Evolutionary conservation across 352 stramenopile species (phyloP), one percentile per base, ranked within the genome.

Genomic region (Phytophthora citrophthora): DNA sequence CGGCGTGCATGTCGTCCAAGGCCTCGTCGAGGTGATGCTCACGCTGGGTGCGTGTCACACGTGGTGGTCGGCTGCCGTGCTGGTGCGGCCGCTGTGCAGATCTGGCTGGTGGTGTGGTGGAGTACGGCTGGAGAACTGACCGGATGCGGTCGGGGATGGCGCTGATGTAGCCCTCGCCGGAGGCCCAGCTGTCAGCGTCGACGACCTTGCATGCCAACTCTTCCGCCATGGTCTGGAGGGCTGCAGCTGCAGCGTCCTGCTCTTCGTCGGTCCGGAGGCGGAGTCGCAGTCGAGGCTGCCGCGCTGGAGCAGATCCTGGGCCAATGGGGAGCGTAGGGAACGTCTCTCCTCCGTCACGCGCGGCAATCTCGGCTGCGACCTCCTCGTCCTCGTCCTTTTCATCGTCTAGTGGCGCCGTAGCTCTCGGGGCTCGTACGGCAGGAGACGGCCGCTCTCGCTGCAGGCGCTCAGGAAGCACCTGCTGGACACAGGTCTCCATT

Each of bases 151-250:
- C 32, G 4, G 13, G 32, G 4, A 39, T 39, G 9, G 61, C 61
- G 8, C 18, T 47, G 52, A 69, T 62, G 39, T 69, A 69, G 23
- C 61, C 46, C 15, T 63, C 61, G 0, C 34, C 53, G 4, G 52
- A 39, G 10, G 31, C 16, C 54, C 62, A 71, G 62, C 47, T 40
- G 20, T 54, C 20, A 1, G 50, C 62, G 34, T 71, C 54, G 0
- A 43, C n/a, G 50, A 71, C 61, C 49, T 51, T 12, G 32, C 9
- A 13, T 2, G 20, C 20, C 20, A 20, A 20, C 1, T 20, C 20
- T 2, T 20, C 20, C 20, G 32, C 13, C 32, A 39, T 39, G 1
- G 9, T 3, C 9, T 39, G 32, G 9, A 39, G 32, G 4, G 32
- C 49, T 24, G 26, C 31, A 8, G 58, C 16, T 3, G 43, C 54